Base-by-base conservation (phyloP, 106 monocot species). In the Dioscorea dumetorum region DNA sequence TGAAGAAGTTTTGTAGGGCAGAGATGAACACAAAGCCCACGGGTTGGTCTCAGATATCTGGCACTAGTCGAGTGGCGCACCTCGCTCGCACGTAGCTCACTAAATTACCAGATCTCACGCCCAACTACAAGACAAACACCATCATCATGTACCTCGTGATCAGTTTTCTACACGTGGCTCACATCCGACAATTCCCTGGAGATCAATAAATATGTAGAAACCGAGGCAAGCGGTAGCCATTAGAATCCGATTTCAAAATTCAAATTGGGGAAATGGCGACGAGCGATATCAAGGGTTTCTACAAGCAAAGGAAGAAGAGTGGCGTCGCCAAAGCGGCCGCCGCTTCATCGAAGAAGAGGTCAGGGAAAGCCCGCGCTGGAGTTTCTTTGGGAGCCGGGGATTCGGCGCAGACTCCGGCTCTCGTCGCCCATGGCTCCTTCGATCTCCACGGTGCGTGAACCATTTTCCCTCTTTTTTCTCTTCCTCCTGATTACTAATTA, bases 271-370 rank as follows among this genome's bases (percentile, higher is more conserved):
- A 61, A 51, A 87, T 87, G 90, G 69, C 90, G 12, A 78, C 86
- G 17, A 60, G 67, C 20, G 79, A 69, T 60, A 76, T 94, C 50
- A 80, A 90, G 82, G 80, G 66, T 50, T 94, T 94, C 82, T 94
- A 83, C 82, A 77, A 80, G 62, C 94, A 94, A 72, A 81, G 72
- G 77, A 94, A 94, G 87, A 79, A 68, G 54, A 63, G 16, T 21
- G 19, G 18, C n/a, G 77, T 54, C 61, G 68, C 57, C 34, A 71
- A 70, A 16, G 14, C 61, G 33, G n/a, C 28, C 28, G 21, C 51
- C 19, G 20, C 69, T 5, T 24, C 67, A 4, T 70, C 74, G 49
- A 74, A 64, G 24, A 78, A 76, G 76, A 52, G 63, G 12, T 32
- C 60, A 14, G 49, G 66, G 69, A 79, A 72, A 15, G 50, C 60